Base-by-base conservation (phyloP, 202 grass and related monocot genomes). In the Miscanthus sacchariflorus region DNA sequence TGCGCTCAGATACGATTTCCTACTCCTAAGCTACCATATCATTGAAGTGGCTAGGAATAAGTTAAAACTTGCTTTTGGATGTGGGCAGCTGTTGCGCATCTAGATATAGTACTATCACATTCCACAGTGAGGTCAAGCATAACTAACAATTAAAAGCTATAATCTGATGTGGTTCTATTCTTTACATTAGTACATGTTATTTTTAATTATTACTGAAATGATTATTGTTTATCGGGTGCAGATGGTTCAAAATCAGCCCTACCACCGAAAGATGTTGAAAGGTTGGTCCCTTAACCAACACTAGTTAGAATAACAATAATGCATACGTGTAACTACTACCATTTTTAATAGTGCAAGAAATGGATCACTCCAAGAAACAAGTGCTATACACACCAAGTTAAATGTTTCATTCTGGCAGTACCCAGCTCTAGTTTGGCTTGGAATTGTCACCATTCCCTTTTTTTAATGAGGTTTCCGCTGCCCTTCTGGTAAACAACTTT, bases 251-350 rank as follows among this genome's bases (percentile, higher is more conserved):
- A 81, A 89, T 96, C 96, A 92, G 86, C 90, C 27, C 77, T 86
- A 48, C 94, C 94, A 68, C 91, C 85, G 4, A 93, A 95, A 93
- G 92, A 92, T 90, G 88, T 99, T 80, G 96, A 99, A 95, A 99
- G 94, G 96, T 99, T 81, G 21, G 21, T 54, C 81, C 23, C 44
- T 87, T 81, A 59, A 74, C 40, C 25, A 70, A 40, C 71, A 68
- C 73, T 39, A 89, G 58, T 48, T 84, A 76, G 38, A 90, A 84
- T 83, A 82, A 21, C 43, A 68, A 11, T 33, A 39, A 74, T 44
- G 61, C 27, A 52, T 61, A 45, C 7, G 61, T 84, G 58, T 9
- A 44, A 48, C n/a, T 42, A 48, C 66, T 30, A 19, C 15, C 1
- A 2, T 79, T 72, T 78, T 18, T 23, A 38, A 74, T 48, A 85